Base-by-base conservation (phyloP, 1,284 basidiomycete genomes). In the Microbotryum saponariae region DNA sequence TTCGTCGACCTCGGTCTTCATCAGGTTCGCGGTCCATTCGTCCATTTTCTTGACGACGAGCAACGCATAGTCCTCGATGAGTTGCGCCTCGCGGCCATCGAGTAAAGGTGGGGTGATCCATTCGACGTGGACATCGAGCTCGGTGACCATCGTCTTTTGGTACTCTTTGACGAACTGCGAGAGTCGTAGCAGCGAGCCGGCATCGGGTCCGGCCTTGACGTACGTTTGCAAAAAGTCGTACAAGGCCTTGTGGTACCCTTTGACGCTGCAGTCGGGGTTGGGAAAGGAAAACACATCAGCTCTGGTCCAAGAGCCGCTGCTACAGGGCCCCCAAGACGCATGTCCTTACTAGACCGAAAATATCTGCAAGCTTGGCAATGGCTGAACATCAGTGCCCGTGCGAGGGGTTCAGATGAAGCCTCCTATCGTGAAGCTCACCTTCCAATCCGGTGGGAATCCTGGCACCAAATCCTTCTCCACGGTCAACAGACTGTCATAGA, bases 141-240 rank as follows among this genome's bases (percentile, higher is more conserved):
- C 91, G 75, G 91, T 91, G 50, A 72, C 71, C 90, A 97, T 96
- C 71, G 85, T 90, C 75, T 85, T 84, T 77, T 88, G 88, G 79
- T 98, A 97, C 74, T 96, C 88, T 77, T 97, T 97, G 54, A 94
- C 82, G 87, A 93, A 97, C 14, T 88, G 88, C 70, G 91, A 89
- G 29, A 99, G 81, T 21, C 85, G 82, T 7, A 98, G 82, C 47
- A 98, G 80, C 6, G 87, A 83, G 69, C 84, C 88, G 6, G 94
- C 93, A 64, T 92, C 92, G 59, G 88, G 88, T 6, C 70, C 72
- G 0, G 84, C 82, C 16, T 81, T 80, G 56, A 92, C 81, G 45
- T 92, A 82, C 59, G 79, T 82, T 66, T 84, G 84, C 64, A 98
- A 79, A 9, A 85, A 85, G 2, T 78, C 78, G 76, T 96, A 87